These are phyloP conservation scores for Fremontodendron californicum DNA, from an alignment of 345 rosid genomes.

Conservation along the genomic window DNA sequence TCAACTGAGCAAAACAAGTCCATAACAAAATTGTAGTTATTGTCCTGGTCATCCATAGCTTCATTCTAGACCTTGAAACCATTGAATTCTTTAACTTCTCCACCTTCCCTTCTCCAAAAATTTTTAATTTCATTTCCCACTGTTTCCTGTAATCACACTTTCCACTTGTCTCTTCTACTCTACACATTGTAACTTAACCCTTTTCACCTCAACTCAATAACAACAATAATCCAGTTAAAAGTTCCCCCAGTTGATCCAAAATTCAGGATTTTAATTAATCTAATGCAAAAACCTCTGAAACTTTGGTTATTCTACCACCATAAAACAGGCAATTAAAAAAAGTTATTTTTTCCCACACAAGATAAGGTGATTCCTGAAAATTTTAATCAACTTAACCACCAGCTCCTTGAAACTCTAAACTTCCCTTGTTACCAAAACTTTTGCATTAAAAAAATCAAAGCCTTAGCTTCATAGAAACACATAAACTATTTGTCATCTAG, in stretches of 20 bases:
- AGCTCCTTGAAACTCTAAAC: constrained; percentile 21
- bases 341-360: constrained; percentile 6
- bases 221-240: not conserved
- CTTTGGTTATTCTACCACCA: not conserved
- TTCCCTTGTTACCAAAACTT: constrained; percentile 22
- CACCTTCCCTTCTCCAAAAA: constrained; percentile 53
- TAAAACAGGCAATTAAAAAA: not conserved
- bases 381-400: constrained; percentile 19
- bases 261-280: constrained; percentile 10
- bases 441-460: constrained; percentile 21
- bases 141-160: constrained; percentile 40
- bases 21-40: constrained; percentile 57
- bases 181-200: constrained; percentile 37
- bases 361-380: constrained; percentile 22
- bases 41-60: constrained; percentile 72
- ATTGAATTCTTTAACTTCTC: constrained; percentile 47
- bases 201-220: not conserved
- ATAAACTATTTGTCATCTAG: not conserved
- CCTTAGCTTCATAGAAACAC: constrained; percentile 15
- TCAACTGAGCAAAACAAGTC: constrained; percentile 74
- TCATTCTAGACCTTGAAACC: constrained; percentile 63
- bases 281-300: constrained; percentile 14
- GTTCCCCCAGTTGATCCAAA: constrained; percentile 9
- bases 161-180: constrained; percentile 35
- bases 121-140: constrained; percentile 51